A percentile compares a stretch with the other conserved stretches of the same genome.
Conservation (phyloP, 345 rosid species). For the Psidium guajava region DNA sequence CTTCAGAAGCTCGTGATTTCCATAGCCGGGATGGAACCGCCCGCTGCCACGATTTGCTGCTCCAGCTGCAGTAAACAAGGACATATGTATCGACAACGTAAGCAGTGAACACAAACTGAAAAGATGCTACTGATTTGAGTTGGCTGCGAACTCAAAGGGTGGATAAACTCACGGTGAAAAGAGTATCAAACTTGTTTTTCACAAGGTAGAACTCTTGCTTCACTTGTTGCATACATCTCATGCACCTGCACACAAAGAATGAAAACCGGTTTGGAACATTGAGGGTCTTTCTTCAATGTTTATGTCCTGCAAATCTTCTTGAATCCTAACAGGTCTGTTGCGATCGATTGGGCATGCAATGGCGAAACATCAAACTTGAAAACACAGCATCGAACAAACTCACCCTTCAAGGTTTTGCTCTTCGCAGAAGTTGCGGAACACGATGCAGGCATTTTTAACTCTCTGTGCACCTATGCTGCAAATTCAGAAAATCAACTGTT, state of each 20-base stretch:
- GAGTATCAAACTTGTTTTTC: conserved; percentile 69
- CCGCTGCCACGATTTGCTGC: conserved; percentile 78
- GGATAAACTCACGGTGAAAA: conserved; percentile 43
- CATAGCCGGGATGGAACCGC: conserved; percentile 53
- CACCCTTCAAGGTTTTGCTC: conserved; percentile 71
- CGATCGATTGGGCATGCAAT: neutral
- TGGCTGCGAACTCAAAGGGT: neutral
- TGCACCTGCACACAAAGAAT: conserved; percentile 35
- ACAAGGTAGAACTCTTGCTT: conserved; percentile 65
- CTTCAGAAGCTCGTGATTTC: conserved; percentile 35
- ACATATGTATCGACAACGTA: neutral
- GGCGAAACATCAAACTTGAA: neutral
- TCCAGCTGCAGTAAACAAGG: conserved; percentile 45
- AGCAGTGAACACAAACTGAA: neutral
- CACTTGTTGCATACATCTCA: conserved; percentile 77
- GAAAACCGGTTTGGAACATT: neutral
- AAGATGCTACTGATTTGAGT: neutral
- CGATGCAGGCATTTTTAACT: conserved; percentile 70
- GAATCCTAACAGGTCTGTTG: neutral
- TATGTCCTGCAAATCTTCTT: neutral
- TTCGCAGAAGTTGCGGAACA: conserved; percentile 71
- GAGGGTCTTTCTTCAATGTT: neutral
- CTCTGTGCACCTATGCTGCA: conserved; percentile 92
- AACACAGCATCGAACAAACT: neutral
- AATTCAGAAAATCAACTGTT: neutral